These are phyloP conservation scores for Biscutella laevigata DNA, from an alignment of 441 rosid genomes.

Conservation along the genomic window DNA sequence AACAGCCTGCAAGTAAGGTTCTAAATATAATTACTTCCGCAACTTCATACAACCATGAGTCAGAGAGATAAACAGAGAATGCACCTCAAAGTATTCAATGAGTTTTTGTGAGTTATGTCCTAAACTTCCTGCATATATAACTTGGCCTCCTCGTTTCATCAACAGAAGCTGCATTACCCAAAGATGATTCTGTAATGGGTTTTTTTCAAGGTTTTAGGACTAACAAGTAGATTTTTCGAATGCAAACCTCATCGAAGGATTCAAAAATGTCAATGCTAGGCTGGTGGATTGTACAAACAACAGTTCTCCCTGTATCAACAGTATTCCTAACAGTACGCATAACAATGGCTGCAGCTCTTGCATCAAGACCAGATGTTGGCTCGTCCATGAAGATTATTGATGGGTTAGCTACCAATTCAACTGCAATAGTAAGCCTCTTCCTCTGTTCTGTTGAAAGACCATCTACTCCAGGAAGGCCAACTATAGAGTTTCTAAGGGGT, in stretches of 20 bases:
- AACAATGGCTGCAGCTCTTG: conserved; percentile 84
- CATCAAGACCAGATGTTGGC: conserved; percentile 86
- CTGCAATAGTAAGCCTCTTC: conserved; percentile 79
- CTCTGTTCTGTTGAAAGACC: conserved; percentile 80
- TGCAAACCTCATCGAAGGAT: conserved; percentile 71
- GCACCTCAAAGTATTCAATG: conserved; percentile 65
- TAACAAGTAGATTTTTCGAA: not conserved
- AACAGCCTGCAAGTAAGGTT: conserved; percentile 35
- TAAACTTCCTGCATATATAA: conserved; percentile 68
- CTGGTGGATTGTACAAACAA: too few relatives aligned
- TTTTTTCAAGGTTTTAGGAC: not conserved
- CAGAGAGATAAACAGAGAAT: not conserved
- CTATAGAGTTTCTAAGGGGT: conserved; percentile 48
- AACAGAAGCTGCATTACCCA: conserved; percentile 44
- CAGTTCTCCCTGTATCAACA: too few relatives aligned
- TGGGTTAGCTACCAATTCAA: conserved; percentile 81
- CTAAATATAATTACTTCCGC: not conserved
- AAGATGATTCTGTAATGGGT: not conserved
- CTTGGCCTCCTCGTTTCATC: conserved; percentile 87
- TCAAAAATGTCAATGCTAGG: conserved; percentile 86
- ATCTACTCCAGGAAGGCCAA: conserved; percentile 72
- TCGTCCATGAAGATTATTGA: conserved; percentile 89
- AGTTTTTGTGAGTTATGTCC: conserved; percentile 67
- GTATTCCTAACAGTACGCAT: conserved; percentile 85
- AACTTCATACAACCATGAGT: too few relatives aligned